Base-by-base conservation (phyloP, 345 rosid species). In the Cardamine chenopodiifolia region DNA sequence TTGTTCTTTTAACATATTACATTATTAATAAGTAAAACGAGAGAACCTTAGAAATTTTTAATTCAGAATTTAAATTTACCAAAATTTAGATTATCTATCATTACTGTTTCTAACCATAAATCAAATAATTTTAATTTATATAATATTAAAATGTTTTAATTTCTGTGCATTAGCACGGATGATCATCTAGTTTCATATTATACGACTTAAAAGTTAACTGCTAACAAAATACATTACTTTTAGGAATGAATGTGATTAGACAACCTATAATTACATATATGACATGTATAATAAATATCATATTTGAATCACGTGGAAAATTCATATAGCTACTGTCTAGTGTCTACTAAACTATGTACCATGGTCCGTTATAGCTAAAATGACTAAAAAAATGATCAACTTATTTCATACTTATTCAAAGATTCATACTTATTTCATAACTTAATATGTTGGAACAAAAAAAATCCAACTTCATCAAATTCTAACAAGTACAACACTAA, bases 171-270 rank as follows among this genome's bases (percentile, higher is more conserved):
- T 34, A 34, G 39, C 39, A 8, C 39, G 39, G 39, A 35, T 9
- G 39, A 34, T 34, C 12, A 34, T 34, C 4, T 34, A 34, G 12
- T 48, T 58, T 28, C 32, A 26, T 42, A 66, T 49, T 37, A 56
- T 34, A 65, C 29, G 28, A 54, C 26, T 45, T 35, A 59, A 59
- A 44, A 31, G 17, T 9, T 20, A 70, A 44, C 47, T 45, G 13
- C 14, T 31, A 70, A 44, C 59, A 58, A 9, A 14, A 59, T 59
- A 47, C 35, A 23, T 34, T 61, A 2, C 58, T 60, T 71, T 5
- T 26, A 25, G 22, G 40, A 17, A 12, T 35, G 39, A 35, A 48
- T 25, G 39, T 10, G 52, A 61, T 48, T 31, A 60, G 59, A 48
- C 18, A 70, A 59, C 22, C 19, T 34, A 47, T 11, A 29, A 35